Base-by-base conservation (phyloP, 257 asterid genomes). In the Solanum bulbocastanum region DNA sequence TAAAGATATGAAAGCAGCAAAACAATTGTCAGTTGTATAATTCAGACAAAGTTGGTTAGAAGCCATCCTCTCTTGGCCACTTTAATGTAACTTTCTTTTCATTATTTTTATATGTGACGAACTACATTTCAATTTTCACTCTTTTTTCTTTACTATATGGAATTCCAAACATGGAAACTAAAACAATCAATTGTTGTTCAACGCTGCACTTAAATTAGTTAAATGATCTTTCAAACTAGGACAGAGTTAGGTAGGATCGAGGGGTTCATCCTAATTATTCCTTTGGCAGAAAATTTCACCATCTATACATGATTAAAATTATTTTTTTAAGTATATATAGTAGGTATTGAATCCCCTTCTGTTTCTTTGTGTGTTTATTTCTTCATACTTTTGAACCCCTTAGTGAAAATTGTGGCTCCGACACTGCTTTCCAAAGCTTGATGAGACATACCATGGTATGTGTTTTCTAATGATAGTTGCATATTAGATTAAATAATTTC, bases 61-160 rank as follows among this genome's bases (percentile, higher is more conserved):
- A 92, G 91, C 91, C 84, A 40, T 40, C 87, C 87, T 88, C 69
- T 56, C 65, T 87, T 89, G 84, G 90, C 73, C 86, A 36, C 89
- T 89, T 52, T 65, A 18, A 4, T 18, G 30, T 7, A 40, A 40
- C 60, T 76, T 76, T 73, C 60, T 76, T 40, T 76, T 36, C 10
- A 22, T 35, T 65, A 65, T n/a, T 65, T 62, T 20, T 37, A 37
- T 16, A 72, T 11, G 40, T 23, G n/a, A 6, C 12, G 83, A n/a
- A 35, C 27, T 72, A 22, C 30, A 5, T 74, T 74, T 74, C 20
- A 69, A 6, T 65, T 65, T 65, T 65, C 73, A 65, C 37, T 30
- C 5, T 68, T 68, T 66, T 68, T 68, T 30, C 23, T 68, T 68
- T 14, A 66, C 73, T 66, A 62, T 56, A 18, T 30, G 75, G 75